phyloP scores from a whole-genome alignment of 805 yeast genomes.

The Kodamaea lidongshanica region DNA sequence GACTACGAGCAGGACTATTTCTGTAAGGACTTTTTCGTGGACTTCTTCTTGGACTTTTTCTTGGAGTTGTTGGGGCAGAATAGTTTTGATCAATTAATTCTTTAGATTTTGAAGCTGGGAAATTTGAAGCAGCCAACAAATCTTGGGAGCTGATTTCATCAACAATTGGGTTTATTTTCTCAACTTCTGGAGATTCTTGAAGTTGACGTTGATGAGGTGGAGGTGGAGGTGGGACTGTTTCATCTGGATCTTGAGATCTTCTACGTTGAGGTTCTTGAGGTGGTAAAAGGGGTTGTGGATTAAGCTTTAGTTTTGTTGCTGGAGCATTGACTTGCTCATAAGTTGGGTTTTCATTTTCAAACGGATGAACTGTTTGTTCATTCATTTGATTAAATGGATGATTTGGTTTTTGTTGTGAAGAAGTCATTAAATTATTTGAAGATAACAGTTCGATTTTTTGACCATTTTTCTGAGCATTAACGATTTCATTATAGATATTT shows the following conservation, averaged over 20 bases:
- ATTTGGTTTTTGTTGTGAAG: too few species aligned
- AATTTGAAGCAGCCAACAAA: slow-evolving; percentile 26
- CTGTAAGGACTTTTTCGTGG: slow-evolving; percentile 2
- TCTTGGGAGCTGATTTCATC: slow-evolving; percentile 15
- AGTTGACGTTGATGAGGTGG: slow-evolving; percentile 3
- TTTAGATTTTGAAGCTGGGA: slow-evolving; percentile 9
- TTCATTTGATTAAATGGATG: too few species aligned
- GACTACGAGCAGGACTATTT: slow-evolving; percentile 19
- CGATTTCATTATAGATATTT: slow-evolving; percentile 39
- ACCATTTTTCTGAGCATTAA: slow-evolving; percentile 27
- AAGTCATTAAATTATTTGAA: too few species aligned
- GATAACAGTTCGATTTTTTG: neutral
- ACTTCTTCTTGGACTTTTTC: slow-evolving; percentile 2
- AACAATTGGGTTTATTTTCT: slow-evolving; percentile 13
- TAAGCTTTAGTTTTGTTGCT: slow-evolving; percentile 2
- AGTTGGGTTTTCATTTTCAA: too few species aligned
- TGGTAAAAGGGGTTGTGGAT: slow-evolving; percentile 5
- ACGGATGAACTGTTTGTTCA: too few species aligned
- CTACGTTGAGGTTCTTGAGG: slow-evolving; percentile 2
- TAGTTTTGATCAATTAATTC: slow-evolving; percentile 2
- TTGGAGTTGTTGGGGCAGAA: slow-evolving; percentile 2
- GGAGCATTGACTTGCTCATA: too few species aligned
- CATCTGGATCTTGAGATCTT: neutral
- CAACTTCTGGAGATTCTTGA: slow-evolving; percentile 8
- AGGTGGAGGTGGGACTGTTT: slow-evolving; percentile 7